These are phyloP conservation scores for Cyclotella choctawhatcheeana DNA, from an alignment of 108 stramenopile genomes.

Conservation along the genomic window DNA sequence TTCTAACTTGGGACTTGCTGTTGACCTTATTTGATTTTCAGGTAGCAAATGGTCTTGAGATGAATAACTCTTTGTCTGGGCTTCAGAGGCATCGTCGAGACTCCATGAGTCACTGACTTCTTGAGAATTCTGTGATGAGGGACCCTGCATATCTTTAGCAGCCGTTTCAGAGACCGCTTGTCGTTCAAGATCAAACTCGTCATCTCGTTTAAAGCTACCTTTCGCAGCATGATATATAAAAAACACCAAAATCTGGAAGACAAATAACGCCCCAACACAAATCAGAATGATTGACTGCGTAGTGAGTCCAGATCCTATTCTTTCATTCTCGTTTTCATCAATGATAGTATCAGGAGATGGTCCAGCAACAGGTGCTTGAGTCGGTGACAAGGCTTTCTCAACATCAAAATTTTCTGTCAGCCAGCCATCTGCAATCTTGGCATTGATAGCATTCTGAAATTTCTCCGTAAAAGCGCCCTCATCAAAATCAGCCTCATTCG, in stretches of 20 bases:
- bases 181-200: conserved; percentile 31
- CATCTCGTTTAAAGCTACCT: conserved; percentile 17
- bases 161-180: conserved; percentile 18
- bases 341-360: conserved; percentile 1
- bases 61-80: conserved; percentile 17
- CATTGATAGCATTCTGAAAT: conserved; percentile 22
- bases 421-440: conserved; percentile 26
- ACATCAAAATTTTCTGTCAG: conserved; percentile 35
- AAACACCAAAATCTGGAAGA: conserved; percentile 29
- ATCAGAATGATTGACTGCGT: conserved; percentile 56
- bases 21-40: conserved; percentile 7
- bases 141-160: conserved; percentile 17
- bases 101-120: conserved; percentile 21
- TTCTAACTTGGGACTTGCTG: conserved; percentile 15
- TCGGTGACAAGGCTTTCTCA: conserved; percentile 33
- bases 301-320: neutral
- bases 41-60: conserved; percentile 35
- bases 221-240: conserved; percentile 3
- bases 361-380: neutral
- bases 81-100: conserved; percentile 38
- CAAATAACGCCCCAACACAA: conserved; percentile 39
- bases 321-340: neutral
- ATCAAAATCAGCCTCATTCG: conserved; percentile 23
- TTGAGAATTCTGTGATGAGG: conserved; percentile 4
- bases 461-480: neutral